These are phyloP conservation scores for Dittrichia graveolens DNA, from an alignment of 129 eudicot species.

Conservation along the genomic window DNA sequence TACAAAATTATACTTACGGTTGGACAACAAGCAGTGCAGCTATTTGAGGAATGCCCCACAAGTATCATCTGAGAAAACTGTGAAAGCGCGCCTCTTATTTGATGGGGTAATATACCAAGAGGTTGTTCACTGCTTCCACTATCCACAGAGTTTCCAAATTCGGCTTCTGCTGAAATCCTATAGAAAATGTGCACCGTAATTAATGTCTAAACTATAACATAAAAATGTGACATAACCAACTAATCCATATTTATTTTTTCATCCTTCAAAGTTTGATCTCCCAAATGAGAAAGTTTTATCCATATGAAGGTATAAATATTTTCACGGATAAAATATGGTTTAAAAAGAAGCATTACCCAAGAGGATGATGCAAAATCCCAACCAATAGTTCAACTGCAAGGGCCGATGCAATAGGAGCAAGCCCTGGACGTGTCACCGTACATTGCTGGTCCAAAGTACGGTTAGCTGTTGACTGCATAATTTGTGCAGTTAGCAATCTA, in stretches of 20 bases:
- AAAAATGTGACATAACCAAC: not conserved
- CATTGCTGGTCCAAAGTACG: slow-evolving; percentile 99
- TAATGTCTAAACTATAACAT: not conserved
- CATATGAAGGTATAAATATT: not conserved
- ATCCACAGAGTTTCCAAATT: slow-evolving; percentile 58
- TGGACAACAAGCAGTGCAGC: slow-evolving; percentile 88
- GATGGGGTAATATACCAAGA: slow-evolving; percentile 96
- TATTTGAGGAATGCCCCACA: slow-evolving; percentile 84
- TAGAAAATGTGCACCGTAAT: slow-evolving; percentile 12
- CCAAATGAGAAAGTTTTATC: not conserved
- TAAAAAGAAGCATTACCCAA: slow-evolving; percentile 44
- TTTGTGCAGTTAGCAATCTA: not conserved
- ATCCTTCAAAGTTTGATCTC: not conserved
- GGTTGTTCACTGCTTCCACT: slow-evolving; percentile 62
- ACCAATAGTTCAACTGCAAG: slow-evolving; percentile 92
- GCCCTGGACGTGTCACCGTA: slow-evolving; percentile 97
- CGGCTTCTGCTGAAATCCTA: slow-evolving; percentile 83
- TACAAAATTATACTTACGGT: slow-evolving; percentile 50
- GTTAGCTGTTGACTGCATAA: slow-evolving; percentile 80
- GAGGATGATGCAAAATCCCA: slow-evolving; percentile 91
- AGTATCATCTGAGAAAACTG: slow-evolving; percentile 94
- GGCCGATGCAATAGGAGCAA: slow-evolving; percentile 94
- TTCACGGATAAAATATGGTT: not conserved
- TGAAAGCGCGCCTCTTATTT: slow-evolving; percentile 77
- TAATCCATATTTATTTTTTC: not conserved